Evolutionary conservation across 1,284 basidiomycete species (phyloP).

Genomic region (Cutaneotrichosporon sp.): DNA sequence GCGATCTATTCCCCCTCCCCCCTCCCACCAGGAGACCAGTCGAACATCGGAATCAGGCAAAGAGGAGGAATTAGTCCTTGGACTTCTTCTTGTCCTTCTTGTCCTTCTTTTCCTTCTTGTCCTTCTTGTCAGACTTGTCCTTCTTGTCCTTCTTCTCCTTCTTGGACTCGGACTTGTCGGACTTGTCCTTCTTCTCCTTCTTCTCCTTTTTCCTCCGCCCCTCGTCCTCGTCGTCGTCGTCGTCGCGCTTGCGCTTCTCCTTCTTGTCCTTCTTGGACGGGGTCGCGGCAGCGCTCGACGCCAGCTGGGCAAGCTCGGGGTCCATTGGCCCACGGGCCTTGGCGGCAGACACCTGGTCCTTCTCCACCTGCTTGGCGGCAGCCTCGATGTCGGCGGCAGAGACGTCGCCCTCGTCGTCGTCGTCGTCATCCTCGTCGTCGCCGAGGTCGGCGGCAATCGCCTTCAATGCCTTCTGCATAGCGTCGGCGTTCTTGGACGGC

Average conservation of each 20-base stretch:
- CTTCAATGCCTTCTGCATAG: conserved; percentile 82
- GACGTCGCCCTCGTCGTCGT: conserved; percentile 58
- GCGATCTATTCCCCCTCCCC: conserved; percentile 12
- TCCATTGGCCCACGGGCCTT: conserved; percentile 34
- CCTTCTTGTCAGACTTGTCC: conserved; percentile 12
- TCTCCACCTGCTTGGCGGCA: conserved; percentile 55
- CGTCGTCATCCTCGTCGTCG: conserved; percentile 68
- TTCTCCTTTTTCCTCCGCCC: conserved; percentile 42
- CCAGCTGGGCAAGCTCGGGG: conserved; percentile 48
- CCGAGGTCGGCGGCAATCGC: conserved; percentile 67
- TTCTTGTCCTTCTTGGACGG: conserved; percentile 66
- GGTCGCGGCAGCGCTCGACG: conserved; percentile 22
- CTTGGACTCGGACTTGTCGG: conserved; percentile 1
- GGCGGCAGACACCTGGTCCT: conserved; percentile 56
- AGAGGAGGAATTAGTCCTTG: conserved; percentile 3
- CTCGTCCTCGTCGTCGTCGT: conserved; percentile 27
- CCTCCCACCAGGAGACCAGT: conserved; percentile 9
- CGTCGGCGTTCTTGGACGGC: conserved; percentile 81
- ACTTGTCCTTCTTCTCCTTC: conserved; percentile 28
- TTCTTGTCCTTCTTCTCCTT: conserved; percentile 8
- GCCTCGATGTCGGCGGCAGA: conserved; percentile 53
- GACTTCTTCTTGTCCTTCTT: conserved; percentile 10
- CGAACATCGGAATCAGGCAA: conserved; percentile 1
- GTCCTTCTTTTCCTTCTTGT: conserved; percentile 5
- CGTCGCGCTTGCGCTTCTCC: conserved; percentile 43